phyloP scores from a whole-genome alignment of 352 stramenopile species.

The Globisporangium nodosum region DNA sequence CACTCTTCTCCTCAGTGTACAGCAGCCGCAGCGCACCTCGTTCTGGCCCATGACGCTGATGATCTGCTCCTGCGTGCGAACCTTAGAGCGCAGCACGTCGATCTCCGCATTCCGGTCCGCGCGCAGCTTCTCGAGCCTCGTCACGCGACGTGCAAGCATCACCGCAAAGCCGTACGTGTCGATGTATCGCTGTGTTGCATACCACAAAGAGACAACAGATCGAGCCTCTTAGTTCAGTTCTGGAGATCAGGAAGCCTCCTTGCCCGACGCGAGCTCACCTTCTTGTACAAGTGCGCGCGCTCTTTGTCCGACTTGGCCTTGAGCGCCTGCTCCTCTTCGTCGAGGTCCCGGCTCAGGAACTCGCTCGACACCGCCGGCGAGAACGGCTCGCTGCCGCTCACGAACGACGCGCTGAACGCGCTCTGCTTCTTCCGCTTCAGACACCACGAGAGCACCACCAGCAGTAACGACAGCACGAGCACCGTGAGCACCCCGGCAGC shows the following conservation, averaged over 20 bases:
- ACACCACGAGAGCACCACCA: not conserved
- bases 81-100: conserved; percentile 34
- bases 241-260: not conserved
- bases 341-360: conserved; percentile 55
- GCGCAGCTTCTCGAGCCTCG: conserved; percentile 33
- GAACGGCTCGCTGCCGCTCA: conserved; percentile 20
- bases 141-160: conserved; percentile 35
- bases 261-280: conserved; percentile 20
- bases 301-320: conserved; percentile 55
- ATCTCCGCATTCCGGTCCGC: conserved; percentile 36
- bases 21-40: conserved; percentile 17
- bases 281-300: conserved; percentile 69
- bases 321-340: conserved; percentile 55
- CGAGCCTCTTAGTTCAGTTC: not conserved
- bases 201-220: not conserved
- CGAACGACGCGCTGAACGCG: conserved; percentile 18
- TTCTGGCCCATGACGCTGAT: conserved; percentile 46
- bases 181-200: conserved; percentile 49
- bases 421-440: conserved; percentile 7
- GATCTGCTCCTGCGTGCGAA: conserved; percentile 49
- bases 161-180: conserved; percentile 64
- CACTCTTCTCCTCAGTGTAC: no score
- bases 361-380: conserved; percentile 35
- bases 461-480: not conserved
- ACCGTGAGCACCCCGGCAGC: not conserved